phyloP scores from a whole-genome alignment of 768 basidiomycete genomes.

The Lactarius quietus region DNA sequence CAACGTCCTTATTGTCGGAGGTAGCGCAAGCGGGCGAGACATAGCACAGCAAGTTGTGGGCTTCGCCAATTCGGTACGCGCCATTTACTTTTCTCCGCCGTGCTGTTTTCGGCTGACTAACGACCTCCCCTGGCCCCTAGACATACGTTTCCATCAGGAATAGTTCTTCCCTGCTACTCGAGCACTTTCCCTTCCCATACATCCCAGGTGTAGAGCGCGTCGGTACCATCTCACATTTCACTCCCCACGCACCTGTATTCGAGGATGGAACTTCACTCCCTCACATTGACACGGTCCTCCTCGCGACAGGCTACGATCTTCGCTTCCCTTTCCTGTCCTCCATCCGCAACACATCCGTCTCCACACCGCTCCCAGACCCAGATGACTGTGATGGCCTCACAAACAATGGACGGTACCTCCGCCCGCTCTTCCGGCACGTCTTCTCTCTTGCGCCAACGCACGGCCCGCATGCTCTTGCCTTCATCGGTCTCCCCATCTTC shows the following conservation, averaged over 20 bases:
- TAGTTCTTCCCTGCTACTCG: constrained; percentile 21
- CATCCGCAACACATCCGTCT: constrained; percentile 27
- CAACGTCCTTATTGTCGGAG: constrained; percentile 49
- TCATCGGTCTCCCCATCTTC: constrained; percentile 51
- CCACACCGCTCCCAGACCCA: constrained; percentile 7
- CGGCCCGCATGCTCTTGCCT: constrained; percentile 50
- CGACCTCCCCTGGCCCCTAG: constrained; percentile 19
- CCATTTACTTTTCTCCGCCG: constrained; percentile 19
- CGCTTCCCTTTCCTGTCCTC: constrained; percentile 46
- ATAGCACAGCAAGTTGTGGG: constrained; percentile 43
- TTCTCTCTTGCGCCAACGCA: constrained; percentile 46
- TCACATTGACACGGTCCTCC: constrained; percentile 34
- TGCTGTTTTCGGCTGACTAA: neutral
- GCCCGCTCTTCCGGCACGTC: constrained; percentile 51
- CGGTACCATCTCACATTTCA: constrained; percentile 50
- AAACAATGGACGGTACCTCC: constrained; percentile 53
- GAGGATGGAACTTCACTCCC: neutral
- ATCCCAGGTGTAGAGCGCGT: constrained; percentile 28
- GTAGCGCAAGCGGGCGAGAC: constrained; percentile 46
- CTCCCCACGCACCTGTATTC: constrained; percentile 43
- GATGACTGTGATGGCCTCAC: constrained; percentile 32
- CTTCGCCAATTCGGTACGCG: constrained; percentile 44
- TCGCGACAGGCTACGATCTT: constrained; percentile 55
- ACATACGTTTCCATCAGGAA: constrained; percentile 37
- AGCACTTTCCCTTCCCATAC: constrained; percentile 3